Conservation (phyloP, 2,329 filamentous ascomycete genomes). For the Xenoacremonium recifei region DNA sequence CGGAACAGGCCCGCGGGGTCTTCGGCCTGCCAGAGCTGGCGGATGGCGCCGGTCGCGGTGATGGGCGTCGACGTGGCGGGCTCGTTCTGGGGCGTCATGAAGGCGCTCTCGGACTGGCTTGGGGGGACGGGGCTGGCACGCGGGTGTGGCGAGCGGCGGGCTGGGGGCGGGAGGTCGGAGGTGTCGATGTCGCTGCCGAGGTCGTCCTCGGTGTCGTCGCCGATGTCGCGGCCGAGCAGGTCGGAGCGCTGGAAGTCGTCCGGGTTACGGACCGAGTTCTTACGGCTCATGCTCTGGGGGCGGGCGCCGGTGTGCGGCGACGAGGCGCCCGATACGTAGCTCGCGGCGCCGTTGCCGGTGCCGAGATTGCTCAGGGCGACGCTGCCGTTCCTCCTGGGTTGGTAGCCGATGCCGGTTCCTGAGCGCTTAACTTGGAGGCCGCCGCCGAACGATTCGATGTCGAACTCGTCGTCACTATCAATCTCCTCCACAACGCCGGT, state of each 20-base stretch:
- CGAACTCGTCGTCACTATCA: conserved; percentile 97
- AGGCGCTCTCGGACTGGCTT: conserved; percentile 27
- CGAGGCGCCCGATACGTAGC: conserved; percentile 54
- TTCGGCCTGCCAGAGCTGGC: conserved; percentile 78
- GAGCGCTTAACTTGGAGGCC: conserved; percentile 80
- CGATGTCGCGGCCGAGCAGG: conserved; percentile 44
- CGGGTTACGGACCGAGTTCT: conserved; percentile 42
- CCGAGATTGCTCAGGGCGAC: conserved; percentile 57
- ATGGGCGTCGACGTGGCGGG: conserved; percentile 42
- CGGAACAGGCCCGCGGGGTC: conserved; percentile 89
- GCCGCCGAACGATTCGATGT: conserved; percentile 76
- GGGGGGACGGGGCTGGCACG: conserved; percentile 23
- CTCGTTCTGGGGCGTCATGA: conserved; percentile 29
- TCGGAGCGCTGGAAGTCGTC: conserved; percentile 57
- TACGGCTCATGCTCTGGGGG: conserved; percentile 51
- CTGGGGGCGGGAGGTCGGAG: conserved; percentile 64
- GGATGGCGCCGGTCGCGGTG: conserved; percentile 74
- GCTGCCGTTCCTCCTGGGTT: conserved; percentile 63
- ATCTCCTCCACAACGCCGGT: conserved; percentile 96
- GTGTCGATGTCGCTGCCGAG: conserved; percentile 63
- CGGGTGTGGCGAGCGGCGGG: conserved; percentile 41
- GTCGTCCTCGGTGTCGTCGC: conserved; percentile 55
- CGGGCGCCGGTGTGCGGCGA: conserved; percentile 46
- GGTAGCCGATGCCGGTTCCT: conserved; percentile 74
- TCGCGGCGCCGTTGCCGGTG: conserved; percentile 32